Evolutionary conservation across 768 basidiomycete genomes (phyloP).

Genomic region (Vararia minispora): DNA sequence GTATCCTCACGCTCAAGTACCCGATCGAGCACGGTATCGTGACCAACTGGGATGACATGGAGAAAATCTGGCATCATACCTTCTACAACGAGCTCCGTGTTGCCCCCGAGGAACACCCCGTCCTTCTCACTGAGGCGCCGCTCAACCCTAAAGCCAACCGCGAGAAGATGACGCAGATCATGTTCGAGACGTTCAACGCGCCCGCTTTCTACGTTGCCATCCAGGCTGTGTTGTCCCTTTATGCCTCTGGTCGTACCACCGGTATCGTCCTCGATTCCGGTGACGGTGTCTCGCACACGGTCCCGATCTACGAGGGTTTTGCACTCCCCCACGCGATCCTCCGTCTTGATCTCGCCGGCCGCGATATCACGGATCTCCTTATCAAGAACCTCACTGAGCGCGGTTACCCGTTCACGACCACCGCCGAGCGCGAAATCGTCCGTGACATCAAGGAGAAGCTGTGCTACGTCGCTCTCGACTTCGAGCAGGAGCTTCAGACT

Average conservation of each 20-base stretch:
- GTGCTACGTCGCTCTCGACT: slow-evolving; percentile 64
- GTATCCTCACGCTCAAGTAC: slow-evolving; percentile 61
- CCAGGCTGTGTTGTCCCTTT: slow-evolving; percentile 80
- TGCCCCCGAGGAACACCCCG: slow-evolving; percentile 87
- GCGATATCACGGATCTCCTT: slow-evolving; percentile 52
- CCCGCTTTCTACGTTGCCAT: slow-evolving; percentile 90
- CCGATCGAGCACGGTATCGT: slow-evolving; percentile 65
- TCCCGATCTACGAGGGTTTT: slow-evolving; percentile 68
- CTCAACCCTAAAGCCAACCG: slow-evolving; percentile 90
- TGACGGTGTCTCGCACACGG: slow-evolving; percentile 62
- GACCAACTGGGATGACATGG: slow-evolving; percentile 71
- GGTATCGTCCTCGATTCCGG: slow-evolving; percentile 72
- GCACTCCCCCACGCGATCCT: slow-evolving; percentile 58
- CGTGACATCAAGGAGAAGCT: slow-evolving; percentile 77
- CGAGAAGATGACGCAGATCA: slow-evolving; percentile 94
- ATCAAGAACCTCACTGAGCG: slow-evolving; percentile 47
- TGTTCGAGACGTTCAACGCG: slow-evolving; percentile 93
- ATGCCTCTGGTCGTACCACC: slow-evolving; percentile 61
- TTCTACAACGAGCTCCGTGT: slow-evolving; percentile 91
- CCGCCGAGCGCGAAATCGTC: slow-evolving; percentile 50
- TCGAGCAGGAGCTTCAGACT: slow-evolving; percentile 64
- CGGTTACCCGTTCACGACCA: slow-evolving; percentile 53
- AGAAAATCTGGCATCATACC: slow-evolving; percentile 68
- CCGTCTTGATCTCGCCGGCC: slow-evolving; percentile 55
- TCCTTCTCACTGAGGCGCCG: slow-evolving; percentile 84